These are phyloP conservation scores for Darksidea phi DNA, from an alignment of 495 filamentous ascomycete genomes.

Conservation along the genomic window DNA sequence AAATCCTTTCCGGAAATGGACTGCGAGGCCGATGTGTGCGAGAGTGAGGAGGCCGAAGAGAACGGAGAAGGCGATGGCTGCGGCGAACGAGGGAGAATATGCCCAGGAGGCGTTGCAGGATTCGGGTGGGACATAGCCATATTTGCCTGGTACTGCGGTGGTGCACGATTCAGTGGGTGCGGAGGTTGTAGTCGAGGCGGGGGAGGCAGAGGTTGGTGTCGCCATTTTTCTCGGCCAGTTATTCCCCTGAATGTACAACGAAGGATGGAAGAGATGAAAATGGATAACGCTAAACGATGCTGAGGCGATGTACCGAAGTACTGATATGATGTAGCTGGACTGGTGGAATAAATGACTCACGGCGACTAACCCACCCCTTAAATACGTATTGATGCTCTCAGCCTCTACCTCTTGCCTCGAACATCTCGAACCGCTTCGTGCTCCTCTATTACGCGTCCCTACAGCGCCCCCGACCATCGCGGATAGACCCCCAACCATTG, in stretches of 20 bases:
- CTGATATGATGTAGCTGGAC: too few species aligned
- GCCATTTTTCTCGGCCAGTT: conserved; percentile 1
- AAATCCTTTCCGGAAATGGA: conserved; percentile 33
- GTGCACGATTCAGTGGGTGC: conserved; percentile 22
- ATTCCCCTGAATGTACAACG: too few species aligned
- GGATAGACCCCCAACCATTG: not conserved
- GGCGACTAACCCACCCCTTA: too few species aligned
- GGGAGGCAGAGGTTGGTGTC: conserved; percentile 12
- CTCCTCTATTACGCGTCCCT: too few species aligned
- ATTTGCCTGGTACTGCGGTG: conserved; percentile 30
- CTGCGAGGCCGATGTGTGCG: conserved; percentile 28
- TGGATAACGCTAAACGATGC: too few species aligned
- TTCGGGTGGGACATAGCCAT: conserved; percentile 33
- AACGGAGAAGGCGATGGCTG: conserved; percentile 30
- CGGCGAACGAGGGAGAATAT: conserved; percentile 27
- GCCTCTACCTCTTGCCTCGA: too few species aligned
- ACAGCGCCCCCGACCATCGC: not conserved
- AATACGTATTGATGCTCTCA: too few species aligned
- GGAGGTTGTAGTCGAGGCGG: conserved; percentile 21
- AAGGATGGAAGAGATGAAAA: not conserved
- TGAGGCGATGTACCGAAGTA: too few species aligned
- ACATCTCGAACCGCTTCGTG: too few species aligned
- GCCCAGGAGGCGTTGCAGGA: conserved; percentile 33
- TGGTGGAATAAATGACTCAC: too few species aligned
- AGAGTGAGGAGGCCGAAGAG: conserved; percentile 35